Evolutionary conservation across 2,329 filamentous ascomycete genomes (phyloP), one percentile per base, ranked within the genome.

Genomic region (Saccharata proteae): DNA sequence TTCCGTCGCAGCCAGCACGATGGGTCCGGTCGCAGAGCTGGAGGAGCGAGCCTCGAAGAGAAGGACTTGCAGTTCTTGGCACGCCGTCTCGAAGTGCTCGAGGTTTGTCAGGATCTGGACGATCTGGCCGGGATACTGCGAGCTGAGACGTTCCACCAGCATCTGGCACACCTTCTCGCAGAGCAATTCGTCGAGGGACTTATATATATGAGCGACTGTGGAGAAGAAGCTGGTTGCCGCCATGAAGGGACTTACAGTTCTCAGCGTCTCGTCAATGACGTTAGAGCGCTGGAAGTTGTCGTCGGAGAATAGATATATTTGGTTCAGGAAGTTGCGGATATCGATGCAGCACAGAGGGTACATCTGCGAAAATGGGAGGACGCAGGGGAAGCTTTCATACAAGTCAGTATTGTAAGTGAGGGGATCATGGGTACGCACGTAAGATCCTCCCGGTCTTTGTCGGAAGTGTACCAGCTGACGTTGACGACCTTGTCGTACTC

Each of bases 301-400:
- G 47, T 93, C 86, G 6, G 83, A 85, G 58, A 96, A 98, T 55
- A 92, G 86, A 55, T 96, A 96, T 48, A 98, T 96, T 49, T 96
- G 86, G 54, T 94, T 94, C 37, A 96, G 65, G 54, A 98, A 96
- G 55, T 94, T 94, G 23, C 88, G 75, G 45, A 98, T 94, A 49
- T 96, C 85, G 51, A 96, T 96, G 62, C 90, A 98, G 58, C 90
- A 94, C 18, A 96, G 68, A 1, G 90, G 88, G 51, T 98, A 98
- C 90, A 98, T 98, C 47, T 96, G 86, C 9, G 86, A 94, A 54
- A 98, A 98, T 1, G 90, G 92, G 2, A 98, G 65, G n/a, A 94
- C 83, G 44, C 80, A 92, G 4, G 90, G 92, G 52, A 93, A 93
- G 9, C 81, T 86, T 39, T 6, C 22, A 23, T n/a, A 15, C 27